Base-by-base conservation (phyloP, 495 filamentous ascomycete genomes). In the Annulohypoxylon bovei region DNA sequence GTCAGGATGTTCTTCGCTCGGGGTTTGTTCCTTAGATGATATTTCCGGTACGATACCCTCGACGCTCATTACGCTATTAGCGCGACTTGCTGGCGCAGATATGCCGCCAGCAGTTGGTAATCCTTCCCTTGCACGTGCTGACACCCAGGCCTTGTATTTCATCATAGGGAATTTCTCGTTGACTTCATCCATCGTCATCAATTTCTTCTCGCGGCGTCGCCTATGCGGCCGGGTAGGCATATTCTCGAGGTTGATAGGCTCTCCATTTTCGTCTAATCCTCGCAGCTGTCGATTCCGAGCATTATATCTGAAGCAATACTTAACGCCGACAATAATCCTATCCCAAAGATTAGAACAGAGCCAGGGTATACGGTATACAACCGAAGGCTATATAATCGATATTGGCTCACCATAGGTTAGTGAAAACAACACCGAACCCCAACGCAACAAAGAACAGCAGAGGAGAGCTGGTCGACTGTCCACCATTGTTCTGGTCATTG, bases 271-370 rank as follows among this genome's bases (percentile, higher is more conserved):
- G 66, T 90, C 90, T 66, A 90, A 86, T 20, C 69, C 70, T 57
- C 91, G 89, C 65, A 91, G 80, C 49, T 88, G 88, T 30, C 95
- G 91, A 78, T 96, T 96, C 27, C 95, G 89, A 68, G 96, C 94
- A 78, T 98, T 99, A 78, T 99, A 98, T 56, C 95, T 87, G 78
- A 99, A 99, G 81, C 95, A 99, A 80, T 99, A 99, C 80, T 99
- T 99, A 54, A 99, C 95, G 39, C 95, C 95, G 70, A 99, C 95
- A 74, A 99, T 99, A 77, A 99, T 99, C 95, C 95, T 98, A 73
- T 44, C 11, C 4, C 3, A 3, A n/a, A 49, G 6, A 68, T 83
- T 78, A 84, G 79, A 73, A 66, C 28, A 27, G 79, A 72, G 64
- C 32, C 16, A 22, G 16, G 52, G 18, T 6, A 20, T 11, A 50